phyloP scores from a whole-genome alignment of 306 rosid genomes.

The Prosopis cineraria region DNA sequence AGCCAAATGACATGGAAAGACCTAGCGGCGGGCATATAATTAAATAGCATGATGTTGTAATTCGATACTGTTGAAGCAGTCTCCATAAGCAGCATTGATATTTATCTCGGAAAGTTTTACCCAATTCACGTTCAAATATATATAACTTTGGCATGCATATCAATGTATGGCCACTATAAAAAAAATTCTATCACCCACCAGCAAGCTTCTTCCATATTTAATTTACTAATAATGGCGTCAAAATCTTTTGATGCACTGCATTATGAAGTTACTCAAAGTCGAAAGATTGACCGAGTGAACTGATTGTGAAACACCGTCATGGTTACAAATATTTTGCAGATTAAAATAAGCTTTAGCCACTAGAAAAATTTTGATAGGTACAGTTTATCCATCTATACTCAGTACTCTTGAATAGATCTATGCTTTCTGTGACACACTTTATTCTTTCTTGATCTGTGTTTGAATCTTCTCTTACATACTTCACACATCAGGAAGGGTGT shows the following conservation, averaged over 20 bases:
- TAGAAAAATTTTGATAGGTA: neutral
- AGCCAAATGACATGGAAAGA: neutral
- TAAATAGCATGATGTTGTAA: constrained; percentile 2
- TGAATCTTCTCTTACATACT: neutral
- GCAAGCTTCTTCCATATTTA: neutral
- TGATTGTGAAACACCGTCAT: neutral
- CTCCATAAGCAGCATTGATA: neutral
- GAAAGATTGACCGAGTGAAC: neutral
- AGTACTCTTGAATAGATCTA: neutral
- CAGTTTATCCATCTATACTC: neutral
- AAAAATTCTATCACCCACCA: neutral
- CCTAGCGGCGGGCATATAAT: neutral
- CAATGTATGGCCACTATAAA: neutral
- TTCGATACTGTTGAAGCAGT: neutral
- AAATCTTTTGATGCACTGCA: neutral
- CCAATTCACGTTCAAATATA: neutral
- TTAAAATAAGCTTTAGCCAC: neutral
- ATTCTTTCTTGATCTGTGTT: no score
- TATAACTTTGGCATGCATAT: neutral
- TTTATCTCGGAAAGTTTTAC: neutral
- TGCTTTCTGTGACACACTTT: neutral
- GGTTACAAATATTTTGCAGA: neutral
- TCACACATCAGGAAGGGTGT: neutral
- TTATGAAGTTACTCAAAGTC: neutral
- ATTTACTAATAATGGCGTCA: neutral